Evolutionary conservation across 2,329 filamentous ascomycete genomes (phyloP), one percentile per base, ranked within the genome.

Genomic region (Aspergillus aculeatinus): DNA sequence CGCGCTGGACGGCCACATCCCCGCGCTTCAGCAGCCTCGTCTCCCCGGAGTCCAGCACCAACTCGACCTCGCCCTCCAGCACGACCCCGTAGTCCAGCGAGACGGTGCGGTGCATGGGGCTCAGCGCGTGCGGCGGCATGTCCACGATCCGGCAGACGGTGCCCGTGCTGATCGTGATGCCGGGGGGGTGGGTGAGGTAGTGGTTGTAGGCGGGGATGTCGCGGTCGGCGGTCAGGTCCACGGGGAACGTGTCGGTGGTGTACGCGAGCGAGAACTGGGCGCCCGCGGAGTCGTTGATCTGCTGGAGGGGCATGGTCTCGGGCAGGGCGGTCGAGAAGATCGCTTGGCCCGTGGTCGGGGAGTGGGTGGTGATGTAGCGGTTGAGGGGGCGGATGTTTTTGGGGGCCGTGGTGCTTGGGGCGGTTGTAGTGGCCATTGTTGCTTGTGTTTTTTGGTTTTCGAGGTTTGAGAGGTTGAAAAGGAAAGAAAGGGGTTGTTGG

Each of bases 1-100:
- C 69, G 11, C 83, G 72, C 71, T 85, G 82, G 16, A 85, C 78
- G 3, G 79, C 79, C n/a, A 84, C 73, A 67, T 85, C 83, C 1
- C 83, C 83, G 4, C 77, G 70, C 57, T 73, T 74, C 72, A 85
- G 71, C 29, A 74, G 59, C 57, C 76, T 75, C 55, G 68, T 74
- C 61, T 80, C 80, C 0, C 83, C 83, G 14, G 77, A 77, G 60
- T 83, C 82, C 9, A 85, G 70, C 2, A 80, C 58, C 60, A 83
- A 69, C 59, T 82, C 80, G 19, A 84, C 69, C 63, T 77, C 76
- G 2, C 82, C 82, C 65, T 84, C 81, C 7, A 84, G 62, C 2
- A 84, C 75, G 57, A 83, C 75, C 11, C 81, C 82, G 60, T 81
- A 84, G 64, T 84, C 82, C 6, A 84, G 68, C 14, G 74, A 79